phyloP scores from a whole-genome alignment of 2,329 filamentous ascomycete species.

The Fusarium chlamydosporum region DNA sequence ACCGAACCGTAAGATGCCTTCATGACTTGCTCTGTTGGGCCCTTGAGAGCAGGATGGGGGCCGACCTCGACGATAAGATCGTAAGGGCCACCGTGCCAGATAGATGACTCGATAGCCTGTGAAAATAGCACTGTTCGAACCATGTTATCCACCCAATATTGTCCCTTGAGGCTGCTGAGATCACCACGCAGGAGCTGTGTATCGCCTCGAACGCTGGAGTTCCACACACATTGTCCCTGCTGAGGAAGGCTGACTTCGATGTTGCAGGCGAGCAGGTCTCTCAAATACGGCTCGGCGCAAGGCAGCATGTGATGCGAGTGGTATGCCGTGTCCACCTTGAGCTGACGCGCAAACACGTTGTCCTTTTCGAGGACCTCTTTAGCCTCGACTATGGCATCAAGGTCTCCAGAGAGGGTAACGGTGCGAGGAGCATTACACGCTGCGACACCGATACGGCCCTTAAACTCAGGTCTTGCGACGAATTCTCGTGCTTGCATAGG shows the following conservation, averaged over 20 bases:
- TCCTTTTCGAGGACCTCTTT: not conserved
- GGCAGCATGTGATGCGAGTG: conserved; percentile 1
- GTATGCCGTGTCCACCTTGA: conserved; percentile 23
- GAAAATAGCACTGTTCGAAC: conserved; percentile 5
- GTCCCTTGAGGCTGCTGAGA: not conserved
- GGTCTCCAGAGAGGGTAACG: not conserved
- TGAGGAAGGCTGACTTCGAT: not conserved
- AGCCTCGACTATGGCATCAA: not conserved
- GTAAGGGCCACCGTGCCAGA: not conserved
- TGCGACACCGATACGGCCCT: not conserved
- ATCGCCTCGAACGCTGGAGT: not conserved
- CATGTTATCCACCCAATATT: conserved; percentile 23
- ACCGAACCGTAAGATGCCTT: not conserved
- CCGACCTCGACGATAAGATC: conserved; percentile 13
- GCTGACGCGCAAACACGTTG: not conserved
- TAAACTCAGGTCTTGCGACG: not conserved
- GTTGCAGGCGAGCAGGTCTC: not conserved
- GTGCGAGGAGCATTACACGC: not conserved
- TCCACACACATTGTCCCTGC: not conserved
- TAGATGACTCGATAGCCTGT: not conserved
- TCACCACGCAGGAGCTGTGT: not conserved
- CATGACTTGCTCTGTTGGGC: not conserved
- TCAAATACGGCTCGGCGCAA: not conserved
- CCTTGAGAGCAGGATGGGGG: conserved; percentile 15
- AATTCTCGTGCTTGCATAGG: not conserved